These are phyloP conservation scores for Diutina scorzettiae DNA, from an alignment of 1,139 yeast genomes.

Conservation along the genomic window DNA sequence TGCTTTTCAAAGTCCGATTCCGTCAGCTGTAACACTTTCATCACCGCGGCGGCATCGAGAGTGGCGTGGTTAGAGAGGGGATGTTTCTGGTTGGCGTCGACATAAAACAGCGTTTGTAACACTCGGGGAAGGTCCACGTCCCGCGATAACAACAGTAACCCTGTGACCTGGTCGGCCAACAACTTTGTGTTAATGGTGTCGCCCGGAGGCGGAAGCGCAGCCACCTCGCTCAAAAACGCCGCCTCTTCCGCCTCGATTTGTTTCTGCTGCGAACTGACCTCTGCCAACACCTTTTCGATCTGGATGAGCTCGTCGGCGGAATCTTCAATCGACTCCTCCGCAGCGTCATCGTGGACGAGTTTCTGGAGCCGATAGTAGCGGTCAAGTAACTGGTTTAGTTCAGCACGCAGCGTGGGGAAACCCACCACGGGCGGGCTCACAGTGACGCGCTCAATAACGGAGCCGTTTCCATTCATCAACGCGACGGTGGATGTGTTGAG, in stretches of 20 bases:
- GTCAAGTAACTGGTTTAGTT: slow-evolving; percentile 5
- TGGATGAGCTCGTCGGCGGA: background rate
- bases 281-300: slow-evolving; percentile 3
- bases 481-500: background rate
- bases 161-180: slow-evolving; percentile 26
- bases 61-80: slow-evolving; percentile 7
- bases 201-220: background rate
- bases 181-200: background rate
- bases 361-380: slow-evolving; percentile 4
- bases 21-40: slow-evolving; percentile 15
- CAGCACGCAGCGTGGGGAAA: slow-evolving; percentile 3
- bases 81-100: slow-evolving; percentile 7
- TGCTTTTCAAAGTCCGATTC: slow-evolving; percentile 18
- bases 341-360: background rate
- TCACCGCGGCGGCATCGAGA: slow-evolving; percentile 10
- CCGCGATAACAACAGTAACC: slow-evolving; percentile 64
- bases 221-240: background rate
- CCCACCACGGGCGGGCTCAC: background rate
- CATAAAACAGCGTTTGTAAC: slow-evolving; percentile 17
- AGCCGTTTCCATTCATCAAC: slow-evolving; percentile 5
- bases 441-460: background rate
- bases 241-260: background rate
- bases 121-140: slow-evolving; percentile 64
- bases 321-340: background rate
- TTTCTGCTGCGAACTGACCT: slow-evolving; percentile 1